These are phyloP conservation scores for Davidsoniella neocaledoniae DNA, from an alignment of 2,329 filamentous ascomycete genomes.

Conservation along the genomic window DNA sequence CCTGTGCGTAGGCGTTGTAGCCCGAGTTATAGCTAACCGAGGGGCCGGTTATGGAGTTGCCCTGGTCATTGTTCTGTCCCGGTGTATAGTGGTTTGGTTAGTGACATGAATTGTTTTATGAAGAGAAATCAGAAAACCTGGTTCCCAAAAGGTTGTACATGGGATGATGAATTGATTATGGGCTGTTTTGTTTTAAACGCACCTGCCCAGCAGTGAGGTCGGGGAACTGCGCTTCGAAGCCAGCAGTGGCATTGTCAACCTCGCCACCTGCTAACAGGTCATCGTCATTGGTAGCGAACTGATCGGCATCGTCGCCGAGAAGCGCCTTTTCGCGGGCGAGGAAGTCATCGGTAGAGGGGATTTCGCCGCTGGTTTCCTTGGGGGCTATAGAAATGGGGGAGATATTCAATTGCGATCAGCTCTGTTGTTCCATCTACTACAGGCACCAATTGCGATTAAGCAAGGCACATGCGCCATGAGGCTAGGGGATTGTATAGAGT, in stretches of 20 bases:
- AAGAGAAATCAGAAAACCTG: not conserved
- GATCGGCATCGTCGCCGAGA: slow-evolving; percentile 81
- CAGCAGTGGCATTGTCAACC: slow-evolving; percentile 52
- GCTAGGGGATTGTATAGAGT: slow-evolving; percentile 1
- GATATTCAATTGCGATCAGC: too few species aligned
- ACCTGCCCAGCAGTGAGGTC: slow-evolving; percentile 61
- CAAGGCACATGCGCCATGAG: not conserved
- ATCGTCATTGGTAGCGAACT: slow-evolving; percentile 67
- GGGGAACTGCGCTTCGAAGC: slow-evolving; percentile 86
- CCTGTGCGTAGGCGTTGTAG: slow-evolving; percentile 35
- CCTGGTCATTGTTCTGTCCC: slow-evolving; percentile 49
- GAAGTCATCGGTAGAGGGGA: slow-evolving; percentile 60
- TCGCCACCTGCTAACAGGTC: slow-evolving; percentile 39
- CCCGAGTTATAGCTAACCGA: slow-evolving; percentile 46
- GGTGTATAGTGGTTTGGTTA: not conserved
- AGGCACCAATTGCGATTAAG: too few species aligned
- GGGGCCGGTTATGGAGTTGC: slow-evolving; percentile 60
- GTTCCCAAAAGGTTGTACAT: slow-evolving; percentile 2
- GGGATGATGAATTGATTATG: not conserved
- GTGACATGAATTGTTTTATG: not conserved
- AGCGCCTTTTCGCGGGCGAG: slow-evolving; percentile 78
- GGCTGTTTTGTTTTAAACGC: slow-evolving; percentile 15
- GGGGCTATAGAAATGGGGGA: slow-evolving; percentile 33
- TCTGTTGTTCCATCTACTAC: not conserved
- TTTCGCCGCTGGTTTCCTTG: slow-evolving; percentile 36